phyloP scores from a whole-genome alignment of 2,329 filamentous ascomycete species.

The Penicillium sp. region DNA sequence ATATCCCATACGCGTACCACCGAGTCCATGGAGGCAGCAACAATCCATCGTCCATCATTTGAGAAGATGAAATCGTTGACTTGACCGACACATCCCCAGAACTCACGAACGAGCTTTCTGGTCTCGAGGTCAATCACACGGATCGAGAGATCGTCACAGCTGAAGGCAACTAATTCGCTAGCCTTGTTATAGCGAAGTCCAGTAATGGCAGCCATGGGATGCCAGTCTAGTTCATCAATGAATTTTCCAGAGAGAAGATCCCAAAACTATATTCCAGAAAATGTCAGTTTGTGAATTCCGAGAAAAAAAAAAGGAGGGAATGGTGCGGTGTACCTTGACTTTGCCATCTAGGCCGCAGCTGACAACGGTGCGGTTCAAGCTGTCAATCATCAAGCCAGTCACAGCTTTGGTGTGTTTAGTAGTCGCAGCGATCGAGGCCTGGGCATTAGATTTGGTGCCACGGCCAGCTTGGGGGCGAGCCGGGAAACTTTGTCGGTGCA shows the following conservation, averaged over 20 bases:
- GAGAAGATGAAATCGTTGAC: constrained; percentile 88
- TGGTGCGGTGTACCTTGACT: constrained; percentile 59
- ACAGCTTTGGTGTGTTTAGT: constrained; percentile 79
- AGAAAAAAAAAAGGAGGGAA: background rate
- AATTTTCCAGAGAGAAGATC: constrained; percentile 82
- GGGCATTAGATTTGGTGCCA: constrained; percentile 48
- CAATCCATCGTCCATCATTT: constrained; percentile 87
- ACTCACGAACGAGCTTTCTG: constrained; percentile 84
- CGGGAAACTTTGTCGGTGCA: constrained; percentile 84
- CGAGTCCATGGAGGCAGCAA: constrained; percentile 78
- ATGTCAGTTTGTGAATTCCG: background rate
- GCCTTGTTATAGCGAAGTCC: constrained; percentile 75
- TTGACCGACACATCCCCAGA: constrained; percentile 73
- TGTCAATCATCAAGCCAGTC: constrained; percentile 83
- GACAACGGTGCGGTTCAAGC: constrained; percentile 80
- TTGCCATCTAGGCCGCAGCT: constrained; percentile 88
- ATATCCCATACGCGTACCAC: constrained; percentile 89
- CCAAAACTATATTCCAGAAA: constrained; percentile 65
- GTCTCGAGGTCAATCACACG: constrained; percentile 89
- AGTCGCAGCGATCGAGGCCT: constrained; percentile 42
- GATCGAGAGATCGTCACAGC: constrained; percentile 84
- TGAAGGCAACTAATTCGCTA: constrained; percentile 82
- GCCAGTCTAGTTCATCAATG: constrained; percentile 78
- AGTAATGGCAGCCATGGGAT: constrained; percentile 70
- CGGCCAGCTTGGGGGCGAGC: constrained; percentile 66